phyloP scores from a whole-genome alignment of 139 green algal genomes.

The Chlorella sorokiniana region DNA sequence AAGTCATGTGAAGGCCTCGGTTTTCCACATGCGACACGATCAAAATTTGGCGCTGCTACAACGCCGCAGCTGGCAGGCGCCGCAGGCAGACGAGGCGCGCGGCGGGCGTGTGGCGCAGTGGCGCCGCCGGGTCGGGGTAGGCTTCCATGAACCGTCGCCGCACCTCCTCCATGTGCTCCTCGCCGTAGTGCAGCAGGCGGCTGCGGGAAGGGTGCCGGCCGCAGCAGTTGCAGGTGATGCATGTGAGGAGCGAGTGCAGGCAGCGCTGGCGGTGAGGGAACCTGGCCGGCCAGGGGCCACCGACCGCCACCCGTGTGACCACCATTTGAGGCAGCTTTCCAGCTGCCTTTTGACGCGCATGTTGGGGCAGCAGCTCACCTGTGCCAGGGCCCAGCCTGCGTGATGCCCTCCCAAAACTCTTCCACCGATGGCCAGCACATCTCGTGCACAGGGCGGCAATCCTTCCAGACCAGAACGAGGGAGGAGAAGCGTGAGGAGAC shows the following conservation, averaged over 20 bases:
- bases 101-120: neutral
- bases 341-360: neutral
- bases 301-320: too few species aligned
- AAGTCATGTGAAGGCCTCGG: neutral
- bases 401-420: constrained; percentile 28
- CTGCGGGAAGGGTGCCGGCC: neutral
- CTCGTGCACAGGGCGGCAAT: neutral
- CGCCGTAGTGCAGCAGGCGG: constrained; percentile 15
- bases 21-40: neutral
- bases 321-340: neutral
- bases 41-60: neutral
- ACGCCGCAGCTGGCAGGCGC: neutral
- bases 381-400: constrained; percentile 20
- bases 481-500: neutral
- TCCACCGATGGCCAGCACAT: constrained; percentile 25
- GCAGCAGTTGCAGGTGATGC: too few species aligned
- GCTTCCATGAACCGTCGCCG: constrained; percentile 19
- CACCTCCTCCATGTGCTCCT: constrained; percentile 29
- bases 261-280: neutral
- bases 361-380: neutral
- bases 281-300: neutral
- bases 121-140: neutral
- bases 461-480: neutral
- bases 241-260: neutral
- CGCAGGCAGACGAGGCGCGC: constrained; percentile 22